phyloP scores from a whole-genome alignment of 108 stramenopile genomes.

The Discostella stelligeroides region DNA sequence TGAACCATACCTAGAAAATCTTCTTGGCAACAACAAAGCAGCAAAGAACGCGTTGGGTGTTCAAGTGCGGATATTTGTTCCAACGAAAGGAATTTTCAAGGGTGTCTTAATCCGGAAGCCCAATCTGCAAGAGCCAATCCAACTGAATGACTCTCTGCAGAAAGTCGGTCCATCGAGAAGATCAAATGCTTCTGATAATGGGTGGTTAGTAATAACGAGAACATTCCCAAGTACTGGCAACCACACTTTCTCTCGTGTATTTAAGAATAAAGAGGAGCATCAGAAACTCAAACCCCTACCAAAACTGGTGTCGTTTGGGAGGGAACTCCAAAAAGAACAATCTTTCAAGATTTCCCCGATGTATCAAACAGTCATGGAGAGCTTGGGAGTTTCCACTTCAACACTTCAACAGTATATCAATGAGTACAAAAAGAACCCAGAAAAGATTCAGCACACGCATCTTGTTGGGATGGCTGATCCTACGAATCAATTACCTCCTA shows the following conservation, averaged over 20 bases:
- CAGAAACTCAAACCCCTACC: slow-evolving; percentile 3
- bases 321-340: slow-evolving; percentile 10
- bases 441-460: slow-evolving; percentile 46
- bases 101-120: slow-evolving; percentile 56
- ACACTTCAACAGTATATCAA: slow-evolving; percentile 19
- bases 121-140: slow-evolving; percentile 27
- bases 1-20: slow-evolving; percentile 7
- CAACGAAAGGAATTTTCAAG: slow-evolving; percentile 31
- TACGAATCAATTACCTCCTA: slow-evolving; percentile 47
- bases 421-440: slow-evolving; percentile 10
- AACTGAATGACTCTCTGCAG: slow-evolving; percentile 54
- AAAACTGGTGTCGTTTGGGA: slow-evolving; percentile 14
- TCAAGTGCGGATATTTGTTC: slow-evolving; percentile 36
- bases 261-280: background rate
- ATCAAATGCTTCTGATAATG: slow-evolving; percentile 7
- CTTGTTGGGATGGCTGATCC: slow-evolving; percentile 62
- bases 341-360: slow-evolving; percentile 35
- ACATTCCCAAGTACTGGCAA: slow-evolving; percentile 19
- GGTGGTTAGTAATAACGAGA: slow-evolving; percentile 15
- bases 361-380: slow-evolving; percentile 29
- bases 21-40: slow-evolving; percentile 12
- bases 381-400: slow-evolving; percentile 28
- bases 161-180: slow-evolving; percentile 52
- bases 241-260: slow-evolving; percentile 4
- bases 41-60: slow-evolving; percentile 26